These are phyloP conservation scores for Fallopia convolvulus DNA, from an alignment of 148 eudicot genomes.

Conservation along the genomic window DNA sequence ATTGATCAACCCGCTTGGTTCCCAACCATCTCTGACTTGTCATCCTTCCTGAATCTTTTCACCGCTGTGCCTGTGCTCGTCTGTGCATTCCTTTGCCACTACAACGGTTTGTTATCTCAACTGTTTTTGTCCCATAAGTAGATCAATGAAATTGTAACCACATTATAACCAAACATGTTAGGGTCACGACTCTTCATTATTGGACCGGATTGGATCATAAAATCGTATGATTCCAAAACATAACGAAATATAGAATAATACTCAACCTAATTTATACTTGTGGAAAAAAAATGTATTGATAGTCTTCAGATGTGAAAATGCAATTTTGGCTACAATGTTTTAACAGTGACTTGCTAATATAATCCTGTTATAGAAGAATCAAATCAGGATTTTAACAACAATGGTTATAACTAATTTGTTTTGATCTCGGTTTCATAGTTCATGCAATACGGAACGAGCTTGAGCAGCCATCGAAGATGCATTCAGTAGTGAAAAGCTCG, in stretches of 20 bases:
- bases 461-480: conserved; percentile 56
- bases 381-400: too few species aligned
- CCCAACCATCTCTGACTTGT: conserved; percentile 43
- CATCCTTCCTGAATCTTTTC: conserved; percentile 61
- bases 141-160: not conserved
- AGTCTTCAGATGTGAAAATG: too few species aligned
- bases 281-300: too few species aligned
- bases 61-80: conserved; percentile 88
- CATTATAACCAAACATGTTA: not conserved
- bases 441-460: conserved; percentile 81
- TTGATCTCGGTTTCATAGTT: conserved; percentile 33
- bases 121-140: not conserved
- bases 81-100: conserved; percentile 92
- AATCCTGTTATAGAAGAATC: too few species aligned
- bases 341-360: too few species aligned
- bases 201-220: too few species aligned
- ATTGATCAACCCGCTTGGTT: conserved; percentile 56
- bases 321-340: too few species aligned
- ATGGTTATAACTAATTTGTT: too few species aligned
- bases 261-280: too few species aligned
- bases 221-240: too few species aligned
- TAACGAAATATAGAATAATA: too few species aligned
- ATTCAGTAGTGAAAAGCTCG: conserved; percentile 51
- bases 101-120: conserved; percentile 47
- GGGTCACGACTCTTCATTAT: too few species aligned